Percentiles rank a stretch among this genome's conserved stretches.
These are phyloP conservation scores for Tephrocybe sp. DNA, from an alignment of 768 basidiomycete genomes.

Conservation along the genomic window DNA sequence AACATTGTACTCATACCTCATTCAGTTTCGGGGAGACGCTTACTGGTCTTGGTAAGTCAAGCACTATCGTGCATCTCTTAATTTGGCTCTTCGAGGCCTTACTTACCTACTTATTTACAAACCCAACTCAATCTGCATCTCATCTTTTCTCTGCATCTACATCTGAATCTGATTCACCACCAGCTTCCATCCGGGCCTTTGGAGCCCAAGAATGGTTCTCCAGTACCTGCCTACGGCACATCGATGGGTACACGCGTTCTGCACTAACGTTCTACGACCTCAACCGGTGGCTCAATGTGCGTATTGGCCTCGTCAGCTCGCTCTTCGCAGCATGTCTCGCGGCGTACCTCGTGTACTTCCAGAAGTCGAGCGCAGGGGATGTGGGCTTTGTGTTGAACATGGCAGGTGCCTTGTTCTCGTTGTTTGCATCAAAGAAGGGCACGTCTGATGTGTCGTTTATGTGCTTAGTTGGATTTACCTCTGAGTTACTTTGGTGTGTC, in stretches of 20 bases:
- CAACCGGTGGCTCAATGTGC: conserved; percentile 43
- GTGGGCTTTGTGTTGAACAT: conserved; percentile 55
- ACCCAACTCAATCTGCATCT: too few relatives aligned
- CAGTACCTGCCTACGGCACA: conserved; percentile 41
- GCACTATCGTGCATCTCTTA: too few relatives aligned
- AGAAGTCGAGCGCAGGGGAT: conserved; percentile 37
- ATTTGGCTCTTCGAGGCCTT: too few relatives aligned
- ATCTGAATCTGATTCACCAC: neutral
- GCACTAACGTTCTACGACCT: conserved; percentile 23
- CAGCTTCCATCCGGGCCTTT: conserved; percentile 62
- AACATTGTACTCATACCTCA: neutral
- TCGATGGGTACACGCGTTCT: conserved; percentile 50
- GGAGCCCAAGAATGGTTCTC: conserved; percentile 52
- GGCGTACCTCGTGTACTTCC: conserved; percentile 48
- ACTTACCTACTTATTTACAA: too few relatives aligned
- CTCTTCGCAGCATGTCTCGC: conserved; percentile 55
- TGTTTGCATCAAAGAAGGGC: too few relatives aligned
- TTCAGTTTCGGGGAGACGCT: conserved; percentile 52
- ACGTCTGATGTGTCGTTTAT: too few relatives aligned
- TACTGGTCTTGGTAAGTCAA: conserved; percentile 44
- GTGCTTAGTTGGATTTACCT: conserved; percentile 50
- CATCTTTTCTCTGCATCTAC: too few relatives aligned
- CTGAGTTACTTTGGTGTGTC: conserved; percentile 48
- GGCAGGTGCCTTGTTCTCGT: conserved; percentile 39
- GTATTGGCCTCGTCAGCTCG: conserved; percentile 55